Evolutionary conservation across 768 basidiomycete species (phyloP), one percentile per base, ranked within the genome.

Genomic region (Baorangia bicolor): DNA sequence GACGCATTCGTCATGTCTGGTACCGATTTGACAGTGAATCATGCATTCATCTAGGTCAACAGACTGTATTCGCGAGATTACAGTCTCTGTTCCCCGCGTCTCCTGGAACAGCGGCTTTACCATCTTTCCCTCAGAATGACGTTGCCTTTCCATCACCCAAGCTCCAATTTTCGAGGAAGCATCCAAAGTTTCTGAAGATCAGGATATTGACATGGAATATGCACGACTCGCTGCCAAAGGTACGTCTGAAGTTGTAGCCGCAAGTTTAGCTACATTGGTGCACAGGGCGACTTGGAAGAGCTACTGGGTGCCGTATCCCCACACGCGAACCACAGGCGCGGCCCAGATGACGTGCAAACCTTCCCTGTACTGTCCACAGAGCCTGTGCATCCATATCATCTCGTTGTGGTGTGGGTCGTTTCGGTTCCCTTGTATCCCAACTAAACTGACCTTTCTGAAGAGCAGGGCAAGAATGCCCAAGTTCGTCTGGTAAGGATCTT

Each of bases 191-290:
- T 65, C 73, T 91, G 42, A 92, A 91, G 64, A 73, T 90, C 37
- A 75, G 84, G 40, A 81, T 91, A 44, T 49, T 90, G 33, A 87
- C 87, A 35, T 92, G 90, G 90, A 92, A 92, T 60, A 92, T 92
- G 90, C 87, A 92, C 59, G 88, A 91, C 59, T 86, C 86, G 0
- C 64, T 91, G 6, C 90, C 90, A 30, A 91, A 88, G 80, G 88
- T 84, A 28, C 16, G 64, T 25, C 38, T 35, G 43, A 34, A 30
- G 43, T 43, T n/a, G 45, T 23, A 18, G 35, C 55, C 48, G 51
- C 35, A 20, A 34, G 40, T 23, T 4, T 5, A n/a, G 38, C 51
- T 53, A 57, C 57, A 57, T 54, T 21, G 37, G n/a, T 34, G 40
- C 21, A 18, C 51, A 91, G 88, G 90, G 90, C 7, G 83, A 92